Evolutionary conservation across 768 basidiomycete species (phyloP).

Genomic region (Mycena galericulata): DNA sequence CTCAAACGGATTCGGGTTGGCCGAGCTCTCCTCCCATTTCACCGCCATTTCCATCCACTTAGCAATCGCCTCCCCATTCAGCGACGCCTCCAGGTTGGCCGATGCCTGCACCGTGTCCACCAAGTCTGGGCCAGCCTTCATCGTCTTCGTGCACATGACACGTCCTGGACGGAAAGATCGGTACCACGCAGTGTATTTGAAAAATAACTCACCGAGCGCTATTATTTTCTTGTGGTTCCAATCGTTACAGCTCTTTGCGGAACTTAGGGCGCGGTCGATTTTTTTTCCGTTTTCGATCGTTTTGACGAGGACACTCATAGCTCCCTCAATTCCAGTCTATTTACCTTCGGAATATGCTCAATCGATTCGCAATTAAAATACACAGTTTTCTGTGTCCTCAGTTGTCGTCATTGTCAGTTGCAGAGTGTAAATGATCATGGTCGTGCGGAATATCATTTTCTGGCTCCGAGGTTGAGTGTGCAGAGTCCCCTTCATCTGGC

Average conservation of each 20-base stretch:
- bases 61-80: not conserved
- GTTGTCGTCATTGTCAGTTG: not conserved
- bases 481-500: not conserved
- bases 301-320: too few species aligned
- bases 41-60: conserved; percentile 15
- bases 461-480: not conserved
- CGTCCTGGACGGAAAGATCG: not conserved
- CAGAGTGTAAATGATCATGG: not conserved
- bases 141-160: not conserved
- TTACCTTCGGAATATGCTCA: too few species aligned
- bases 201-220: not conserved
- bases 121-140: not conserved
- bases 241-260: too few species aligned
- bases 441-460: not conserved
- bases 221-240: conserved; percentile 11
- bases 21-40: conserved; percentile 22
- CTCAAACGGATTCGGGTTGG: conserved; percentile 26
- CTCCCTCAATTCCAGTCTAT: too few species aligned
- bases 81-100: not conserved
- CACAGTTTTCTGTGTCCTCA: too few species aligned
- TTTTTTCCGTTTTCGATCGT: too few species aligned
- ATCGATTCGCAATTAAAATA: too few species aligned
- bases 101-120: not conserved
- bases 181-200: too few species aligned
- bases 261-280: too few species aligned